Evolutionary conservation across 2,329 filamentous ascomycete genomes (phyloP), one percentile per base, ranked within the genome.

Genomic region (Exophiala spinifera): DNA sequence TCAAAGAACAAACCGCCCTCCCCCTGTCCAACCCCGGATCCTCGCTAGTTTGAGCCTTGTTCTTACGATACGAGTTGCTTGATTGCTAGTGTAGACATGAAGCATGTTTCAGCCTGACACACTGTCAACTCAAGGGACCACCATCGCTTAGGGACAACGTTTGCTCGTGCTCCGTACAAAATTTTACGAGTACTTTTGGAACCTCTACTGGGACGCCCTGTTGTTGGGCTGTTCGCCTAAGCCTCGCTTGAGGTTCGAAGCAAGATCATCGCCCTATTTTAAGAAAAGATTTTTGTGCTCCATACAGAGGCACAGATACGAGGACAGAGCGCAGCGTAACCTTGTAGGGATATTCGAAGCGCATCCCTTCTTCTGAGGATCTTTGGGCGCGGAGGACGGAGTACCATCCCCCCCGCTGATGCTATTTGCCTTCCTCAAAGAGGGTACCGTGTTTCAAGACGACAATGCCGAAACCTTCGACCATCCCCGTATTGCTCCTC

Each of bases 401-500:
- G 23, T 25, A 25, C 23, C 23, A n/a, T n/a, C n/a, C n/a, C n/a
- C n/a, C n/a, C n/a, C n/a, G n/a, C n/a, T n/a, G n/a, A n/a, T n/a
- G n/a, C n/a, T n/a, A n/a, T n/a, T n/a, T n/a, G n/a, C n/a, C n/a
- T n/a, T n/a, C n/a, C n/a, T n/a, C n/a, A n/a, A n/a, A n/a, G n/a
- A n/a, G n/a, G n/a, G n/a, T n/a, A n/a, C n/a, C 15, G 10, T 14
- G 20, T n/a, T 25, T 44, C 42, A 23, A n/a, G 21, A 13, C 28
- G 19, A 44, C 20, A 15, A 44, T 44, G 42, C 23, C 42, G 20
- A 25, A 25, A 28, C 31, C 47, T n/a, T 8, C 19, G 11, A 45
- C 47, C 15, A 49, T 64, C 48, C 73, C 74, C 25, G 69, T 77
- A 51, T 69, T 77, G 61, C 71, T 78, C 55, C 74, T 77, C 37